These are phyloP conservation scores for Neurospora sp. DNA, from an alignment of 495 filamentous ascomycete species.

Conservation along the genomic window DNA sequence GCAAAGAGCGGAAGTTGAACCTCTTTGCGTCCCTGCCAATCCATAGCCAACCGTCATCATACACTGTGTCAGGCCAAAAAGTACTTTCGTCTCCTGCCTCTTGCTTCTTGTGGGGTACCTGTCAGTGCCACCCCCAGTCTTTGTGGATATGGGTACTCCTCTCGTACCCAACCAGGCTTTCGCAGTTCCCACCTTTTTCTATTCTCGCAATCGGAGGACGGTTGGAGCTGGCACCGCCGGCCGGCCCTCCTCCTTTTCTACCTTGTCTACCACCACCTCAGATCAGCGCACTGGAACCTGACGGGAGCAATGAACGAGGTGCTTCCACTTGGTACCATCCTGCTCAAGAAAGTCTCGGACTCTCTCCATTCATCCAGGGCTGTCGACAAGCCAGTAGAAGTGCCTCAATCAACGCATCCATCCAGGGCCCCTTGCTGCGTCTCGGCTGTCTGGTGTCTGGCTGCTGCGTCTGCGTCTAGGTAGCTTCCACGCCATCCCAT, in stretches of 20 bases:
- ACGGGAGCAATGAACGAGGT: background rate
- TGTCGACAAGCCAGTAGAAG: background rate
- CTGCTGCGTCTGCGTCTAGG: background rate
- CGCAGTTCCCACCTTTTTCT: constrained; percentile 1
- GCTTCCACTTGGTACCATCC: background rate
- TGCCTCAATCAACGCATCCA: background rate
- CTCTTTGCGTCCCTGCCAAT: background rate
- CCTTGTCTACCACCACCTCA: background rate
- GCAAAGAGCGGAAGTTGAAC: background rate
- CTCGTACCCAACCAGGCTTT: constrained; percentile 3
- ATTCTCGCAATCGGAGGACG: background rate
- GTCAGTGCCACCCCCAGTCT: constrained; percentile 11
- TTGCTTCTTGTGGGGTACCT: constrained; percentile 19
- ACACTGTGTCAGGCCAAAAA: background rate
- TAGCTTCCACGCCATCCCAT: background rate
- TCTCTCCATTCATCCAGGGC: background rate
- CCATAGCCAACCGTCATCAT: background rate
- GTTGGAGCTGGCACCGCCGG: background rate
- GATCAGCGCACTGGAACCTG: background rate
- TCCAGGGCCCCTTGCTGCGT: background rate
- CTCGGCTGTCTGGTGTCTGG: background rate
- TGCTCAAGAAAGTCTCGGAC: background rate
- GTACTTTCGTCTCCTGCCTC: background rate
- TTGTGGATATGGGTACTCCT: constrained; percentile 2
- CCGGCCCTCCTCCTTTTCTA: background rate